Conservation (phyloP, 495 filamentous ascomycete genomes). For the Terfezia claveryi region DNA sequence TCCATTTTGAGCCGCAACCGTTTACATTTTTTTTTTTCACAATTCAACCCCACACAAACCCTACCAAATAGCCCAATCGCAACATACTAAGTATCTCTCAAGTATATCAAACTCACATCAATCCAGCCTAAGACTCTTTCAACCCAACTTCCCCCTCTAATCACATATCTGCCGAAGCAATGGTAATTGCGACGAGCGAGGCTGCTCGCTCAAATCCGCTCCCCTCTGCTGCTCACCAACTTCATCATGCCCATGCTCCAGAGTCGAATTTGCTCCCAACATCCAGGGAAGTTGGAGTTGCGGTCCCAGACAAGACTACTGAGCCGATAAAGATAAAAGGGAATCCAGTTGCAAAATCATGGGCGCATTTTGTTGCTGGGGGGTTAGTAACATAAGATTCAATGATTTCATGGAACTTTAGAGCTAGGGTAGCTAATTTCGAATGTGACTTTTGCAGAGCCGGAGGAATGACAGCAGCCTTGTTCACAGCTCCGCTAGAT, state of each 20-base stretch:
- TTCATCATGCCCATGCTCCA: constrained; percentile 1
- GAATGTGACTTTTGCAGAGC: constrained; percentile 27
- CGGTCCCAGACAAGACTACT: constrained; percentile 8
- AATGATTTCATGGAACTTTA: background rate
- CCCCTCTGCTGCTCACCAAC: background rate
- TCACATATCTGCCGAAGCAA: background rate
- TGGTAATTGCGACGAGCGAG: background rate
- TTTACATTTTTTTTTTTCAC: no score
- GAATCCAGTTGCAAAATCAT: constrained; percentile 14
- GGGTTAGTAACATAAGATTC: constrained; percentile 33
- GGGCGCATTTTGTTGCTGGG: constrained; percentile 75
- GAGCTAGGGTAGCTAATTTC: constrained; percentile 1
- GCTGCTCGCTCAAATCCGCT: background rate
- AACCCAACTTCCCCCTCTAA: no score
- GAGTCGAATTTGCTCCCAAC: constrained; percentile 14
- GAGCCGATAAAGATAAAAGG: background rate
- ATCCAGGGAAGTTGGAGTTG: constrained; percentile 14
- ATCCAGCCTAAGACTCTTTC: no score
- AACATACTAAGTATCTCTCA: no score
- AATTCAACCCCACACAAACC: no score
- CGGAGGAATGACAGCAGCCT: constrained; percentile 70
- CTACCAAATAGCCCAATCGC: no score
- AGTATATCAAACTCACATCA: no score
- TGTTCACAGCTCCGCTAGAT: constrained; percentile 71
- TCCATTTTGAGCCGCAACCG: no score